Evolutionary conservation across 2,329 filamentous ascomycete species (phyloP), one percentile per base, ranked within the genome.

Genomic region (Stemphylium lycopersici): DNA sequence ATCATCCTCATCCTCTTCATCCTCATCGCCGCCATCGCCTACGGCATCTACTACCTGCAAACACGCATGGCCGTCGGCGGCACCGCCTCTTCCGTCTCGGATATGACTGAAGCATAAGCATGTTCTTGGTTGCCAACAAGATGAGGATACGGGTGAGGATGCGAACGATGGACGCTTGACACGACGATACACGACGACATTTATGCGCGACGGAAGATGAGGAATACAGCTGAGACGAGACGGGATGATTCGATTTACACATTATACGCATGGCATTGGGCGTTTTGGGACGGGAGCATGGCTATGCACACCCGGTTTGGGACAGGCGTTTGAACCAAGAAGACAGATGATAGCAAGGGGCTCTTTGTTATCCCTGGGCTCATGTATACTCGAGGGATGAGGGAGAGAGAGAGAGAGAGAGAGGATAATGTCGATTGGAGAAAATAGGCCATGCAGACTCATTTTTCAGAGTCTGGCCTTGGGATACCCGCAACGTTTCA

Each of bases 1-100:
- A 81, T 82, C 70, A 77, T 82, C 69, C 75, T 82, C 63, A 76
- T 81, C 69, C 79, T 82, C 65, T 81, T 82, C 74, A 73, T 81
- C 66, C 73, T 81, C 45, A 77, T 81, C 47, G 77, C 77, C 26
- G 66, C 79, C 24, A 79, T 81, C 69, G 80, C 75, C 40, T 81
- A 81, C 70, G 60, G 73, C 39, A 81, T 82, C 69, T 82, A 79
- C 74, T 78, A 77, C 69, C 74, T 79, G 38, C 79, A 80, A 64
- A 77, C 74, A 11, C 70, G 75, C 37, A 76, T 77, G 74, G 67
- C 71, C 0, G 71, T 76, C 15, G 74, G 71, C 56, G 71, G 69
- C 40, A 70, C 66, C 3, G 65, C 66, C 7, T 61, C 66, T 15
- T 63, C 57, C 8, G 68, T 69, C 20, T 70, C 66, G 33, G 72